Evolutionary conservation across 2,329 filamentous ascomycete species (phyloP), one percentile per base, ranked within the genome.

Genomic region (Penicillium sp.): DNA sequence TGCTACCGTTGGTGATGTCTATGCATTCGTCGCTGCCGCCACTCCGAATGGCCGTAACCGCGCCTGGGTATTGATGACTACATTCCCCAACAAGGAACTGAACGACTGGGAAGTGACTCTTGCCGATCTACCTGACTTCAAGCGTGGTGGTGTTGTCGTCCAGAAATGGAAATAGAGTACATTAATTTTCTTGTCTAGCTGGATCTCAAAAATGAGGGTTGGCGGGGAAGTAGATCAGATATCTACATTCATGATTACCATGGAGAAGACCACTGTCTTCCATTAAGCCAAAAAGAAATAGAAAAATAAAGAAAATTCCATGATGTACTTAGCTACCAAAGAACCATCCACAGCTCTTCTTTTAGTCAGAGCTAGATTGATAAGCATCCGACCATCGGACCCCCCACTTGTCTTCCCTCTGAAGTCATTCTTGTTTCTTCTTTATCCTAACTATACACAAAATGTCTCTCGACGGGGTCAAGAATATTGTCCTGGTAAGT

Each of bases 1-100:
- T 1, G 83, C 86, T 66, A 87, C 85, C 0, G 79, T 88, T 54
- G 85, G 84, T 40, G 82, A 87, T 59, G 82, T 88, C 37, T 87
- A 87, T 70, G 72, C 76, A 41, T 87, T 87, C 64, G 84, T 87
- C 44, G 71, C 77, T 51, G 77, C 79, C 12, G 76, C 84, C 5
- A 83, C 78, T 45, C 69, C 82, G 0, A 70, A 73, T 14, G 81
- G 79, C 58, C 72, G 73, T 51, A 67, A 74, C 57, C 77, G 85
- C 31, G 62, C 76, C 4, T 88, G 82, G 73, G 82, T 81, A 4
- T 72, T 88, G 56, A 85, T 86, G 81, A 87, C 85, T 5, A 87
- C 85, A 0, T 87, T 88, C 68, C 85, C 85, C 0, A 85, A 78
- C 54, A 85, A 82, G 61, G 84, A 87, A 65, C 72, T 87, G 37